A percentile compares a stretch with the other conserved stretches of the same genome.
These are phyloP conservation scores for Pestalotiopsis sp. DNA, from an alignment of 2,329 filamentous ascomycete genomes.

Conservation along the genomic window DNA sequence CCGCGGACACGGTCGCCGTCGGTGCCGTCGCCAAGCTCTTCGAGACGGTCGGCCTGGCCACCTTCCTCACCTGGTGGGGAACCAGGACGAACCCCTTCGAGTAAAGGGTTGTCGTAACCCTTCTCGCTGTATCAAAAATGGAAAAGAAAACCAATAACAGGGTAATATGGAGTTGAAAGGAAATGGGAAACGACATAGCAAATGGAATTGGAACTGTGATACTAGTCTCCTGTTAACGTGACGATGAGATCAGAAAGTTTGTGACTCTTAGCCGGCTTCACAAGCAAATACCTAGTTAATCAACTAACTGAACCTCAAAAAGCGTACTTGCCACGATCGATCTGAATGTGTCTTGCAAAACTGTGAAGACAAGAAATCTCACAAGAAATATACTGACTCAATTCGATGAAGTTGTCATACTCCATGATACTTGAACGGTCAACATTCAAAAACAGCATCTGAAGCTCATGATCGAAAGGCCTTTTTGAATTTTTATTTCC, in stretches of 20 bases:
- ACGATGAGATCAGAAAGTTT: neutral
- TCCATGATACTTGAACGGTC: neutral
- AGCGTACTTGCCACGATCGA: neutral
- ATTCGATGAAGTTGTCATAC: neutral
- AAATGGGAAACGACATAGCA: slow-evolving; percentile 5
- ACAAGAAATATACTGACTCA: neutral
- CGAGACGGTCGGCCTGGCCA: slow-evolving; percentile 88
- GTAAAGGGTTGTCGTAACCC: slow-evolving; percentile 43
- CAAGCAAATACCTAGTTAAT: slow-evolving; percentile 4
- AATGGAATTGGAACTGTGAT: slow-evolving; percentile 4
- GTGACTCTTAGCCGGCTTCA: neutral
- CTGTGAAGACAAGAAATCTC: neutral
- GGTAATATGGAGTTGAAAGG: neutral
- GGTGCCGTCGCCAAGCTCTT: slow-evolving; percentile 81
- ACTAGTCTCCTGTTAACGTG: slow-evolving; percentile 8
- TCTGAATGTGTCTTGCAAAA: neutral
- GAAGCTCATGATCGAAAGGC: neutral
- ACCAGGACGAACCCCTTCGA: slow-evolving; percentile 92
- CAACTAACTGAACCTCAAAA: neutral
- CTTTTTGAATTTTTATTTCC: slow-evolving; percentile 12
- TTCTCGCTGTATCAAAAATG: neutral
- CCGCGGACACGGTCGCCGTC: slow-evolving; percentile 86
- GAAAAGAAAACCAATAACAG: neutral
- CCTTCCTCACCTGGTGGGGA: slow-evolving; percentile 98
- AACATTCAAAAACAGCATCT: neutral